phyloP scores from a whole-genome alignment of 495 filamentous ascomycete species.

The Penicillium bovifimosum region DNA sequence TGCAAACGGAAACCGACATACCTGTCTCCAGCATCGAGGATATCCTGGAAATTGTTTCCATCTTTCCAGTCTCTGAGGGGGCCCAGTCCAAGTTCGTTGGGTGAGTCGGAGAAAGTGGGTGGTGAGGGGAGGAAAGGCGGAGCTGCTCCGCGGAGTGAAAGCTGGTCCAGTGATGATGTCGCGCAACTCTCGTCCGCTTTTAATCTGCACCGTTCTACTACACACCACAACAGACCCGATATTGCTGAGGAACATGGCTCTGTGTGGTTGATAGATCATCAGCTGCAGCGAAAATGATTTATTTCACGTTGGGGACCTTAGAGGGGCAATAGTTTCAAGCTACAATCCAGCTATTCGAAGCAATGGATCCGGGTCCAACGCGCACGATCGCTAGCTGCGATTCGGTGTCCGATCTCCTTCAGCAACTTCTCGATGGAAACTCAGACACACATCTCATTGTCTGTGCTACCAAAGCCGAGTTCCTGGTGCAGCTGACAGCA shows the following conservation, averaged over 20 bases:
- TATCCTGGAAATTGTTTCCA: constrained; percentile 97
- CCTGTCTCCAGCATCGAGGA: constrained; percentile 90
- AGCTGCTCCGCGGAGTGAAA: constrained; percentile 23
- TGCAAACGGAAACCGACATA: constrained; percentile 30
- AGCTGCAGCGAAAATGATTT: not conserved
- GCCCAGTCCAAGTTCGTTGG: constrained; percentile 17
- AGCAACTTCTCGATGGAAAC: constrained; percentile 55
- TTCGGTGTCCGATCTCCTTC: constrained; percentile 52
- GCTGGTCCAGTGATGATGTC: not conserved
- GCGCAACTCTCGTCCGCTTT: constrained; percentile 3
- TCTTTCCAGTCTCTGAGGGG: constrained; percentile 30
- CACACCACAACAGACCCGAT: not conserved
- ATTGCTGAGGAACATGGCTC: not conserved
- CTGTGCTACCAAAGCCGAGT: constrained; percentile 60
- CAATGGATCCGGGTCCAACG: constrained; percentile 18
- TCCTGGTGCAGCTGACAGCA: constrained; percentile 48
- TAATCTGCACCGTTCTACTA: constrained; percentile 1
- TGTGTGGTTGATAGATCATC: not conserved
- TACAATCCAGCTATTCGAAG: not conserved
- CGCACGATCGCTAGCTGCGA: constrained; percentile 24
- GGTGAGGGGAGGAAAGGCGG: constrained; percentile 17
- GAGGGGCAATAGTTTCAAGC: not conserved
- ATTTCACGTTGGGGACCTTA: not conserved
- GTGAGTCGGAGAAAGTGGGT: constrained; percentile 14
- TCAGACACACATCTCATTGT: constrained; percentile 59